Evolutionary conservation across 768 basidiomycete genomes (phyloP).

Genomic region (Lactarius evosmus): DNA sequence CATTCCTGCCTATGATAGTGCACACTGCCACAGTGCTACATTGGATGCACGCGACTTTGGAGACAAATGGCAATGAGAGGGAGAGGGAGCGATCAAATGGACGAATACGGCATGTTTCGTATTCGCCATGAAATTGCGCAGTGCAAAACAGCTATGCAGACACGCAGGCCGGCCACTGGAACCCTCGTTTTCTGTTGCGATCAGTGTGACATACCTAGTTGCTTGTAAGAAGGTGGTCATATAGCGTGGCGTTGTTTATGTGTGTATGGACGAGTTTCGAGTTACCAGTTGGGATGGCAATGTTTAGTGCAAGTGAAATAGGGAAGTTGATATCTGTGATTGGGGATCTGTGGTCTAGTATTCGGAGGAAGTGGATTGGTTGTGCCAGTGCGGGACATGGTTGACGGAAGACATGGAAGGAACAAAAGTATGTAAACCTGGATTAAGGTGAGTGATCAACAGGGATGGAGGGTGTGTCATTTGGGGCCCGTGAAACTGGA

Average conservation of each 20-base stretch:
- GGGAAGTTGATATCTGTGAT: not conserved
- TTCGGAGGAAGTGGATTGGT: no score
- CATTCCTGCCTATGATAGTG: not conserved
- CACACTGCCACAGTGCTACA: not conserved
- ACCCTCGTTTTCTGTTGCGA: not conserved
- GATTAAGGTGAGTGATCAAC: constrained; percentile 2
- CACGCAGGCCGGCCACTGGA: no score
- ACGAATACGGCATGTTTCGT: not conserved
- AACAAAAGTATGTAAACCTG: not conserved
- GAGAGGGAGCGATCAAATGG: not conserved
- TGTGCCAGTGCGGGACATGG: not conserved
- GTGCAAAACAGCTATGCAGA: not conserved
- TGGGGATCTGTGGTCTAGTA: not conserved
- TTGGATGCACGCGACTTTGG: not conserved
- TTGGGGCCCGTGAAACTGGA: constrained; percentile 4
- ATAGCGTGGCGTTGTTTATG: not conserved
- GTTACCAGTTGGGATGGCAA: no score
- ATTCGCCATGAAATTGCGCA: not conserved
- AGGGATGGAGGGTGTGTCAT: constrained; percentile 1
- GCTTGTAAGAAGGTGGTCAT: not conserved
- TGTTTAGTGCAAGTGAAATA: not conserved
- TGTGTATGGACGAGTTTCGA: constrained; percentile 12
- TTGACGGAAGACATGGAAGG: not conserved
- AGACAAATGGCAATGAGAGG: not conserved
- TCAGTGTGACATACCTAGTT: constrained; percentile 8